Evolutionary conservation across 2,329 filamentous ascomycete genomes (phyloP), one percentile per base, ranked within the genome.

Genomic region (Fusarium beomiforme): DNA sequence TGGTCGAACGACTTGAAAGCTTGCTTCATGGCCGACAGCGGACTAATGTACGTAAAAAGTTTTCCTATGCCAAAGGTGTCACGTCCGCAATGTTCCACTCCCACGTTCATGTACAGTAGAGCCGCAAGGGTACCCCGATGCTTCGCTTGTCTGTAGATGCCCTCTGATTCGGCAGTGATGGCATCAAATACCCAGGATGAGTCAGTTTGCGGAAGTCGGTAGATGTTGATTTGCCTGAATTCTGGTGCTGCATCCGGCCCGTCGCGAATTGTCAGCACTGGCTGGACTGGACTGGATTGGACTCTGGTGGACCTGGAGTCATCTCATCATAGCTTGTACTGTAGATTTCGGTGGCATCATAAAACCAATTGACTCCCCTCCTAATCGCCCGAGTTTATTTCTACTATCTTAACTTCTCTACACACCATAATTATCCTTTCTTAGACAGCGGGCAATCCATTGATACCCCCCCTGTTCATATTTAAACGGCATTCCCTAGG

Each of bases 151-250:
- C 29, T 44, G 31, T 42, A 59, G 31, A 64, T 50, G 54, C 34
- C 23, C n/a, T 60, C 55, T 71, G 70, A 73, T 73, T 73, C 63
- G 70, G 59, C 49, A 39, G 47, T 44, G 37, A 59, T 46, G 43
- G 60, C 36, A 74, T 60, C 41, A 47, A 74, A 44, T 46, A 34
- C 10, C 53, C 53, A 47, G 47, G 64, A 60, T 72, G 74, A 76
- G 63, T 76, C 74, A 76, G 44, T 55, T 51, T 42, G 55, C 73
- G 73, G 75, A 76, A 73, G 71, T 76, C 74, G 74, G 74, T 65
- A 57, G 59, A 62, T 33, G 41, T 49, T 53, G 72, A 56, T 64
- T 67, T 65, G 55, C 59, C 61, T 70, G 61, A 54, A 34, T 60
- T 68, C 59, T 64, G 60, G 61, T 69, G 58, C 69, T 74, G 73